phyloP scores from a whole-genome alignment of 1,284 basidiomycete genomes.

The Malassezia arunalokei region DNA sequence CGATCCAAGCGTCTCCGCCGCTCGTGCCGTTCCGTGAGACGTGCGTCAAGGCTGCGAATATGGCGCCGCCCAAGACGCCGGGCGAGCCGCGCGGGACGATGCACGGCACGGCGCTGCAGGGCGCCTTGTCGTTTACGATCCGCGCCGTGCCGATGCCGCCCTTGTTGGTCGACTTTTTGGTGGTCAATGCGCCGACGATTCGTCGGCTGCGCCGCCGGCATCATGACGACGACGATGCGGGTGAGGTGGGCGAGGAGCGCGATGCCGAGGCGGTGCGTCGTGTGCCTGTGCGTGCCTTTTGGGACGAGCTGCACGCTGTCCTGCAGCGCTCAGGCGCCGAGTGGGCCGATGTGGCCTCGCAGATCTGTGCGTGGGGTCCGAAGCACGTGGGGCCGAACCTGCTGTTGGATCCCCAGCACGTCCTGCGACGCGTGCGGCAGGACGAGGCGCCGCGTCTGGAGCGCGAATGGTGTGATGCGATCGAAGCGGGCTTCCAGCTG shows the following conservation, averaged over 20 bases:
- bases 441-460: constrained; percentile 4
- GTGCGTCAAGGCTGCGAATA: constrained; percentile 59
- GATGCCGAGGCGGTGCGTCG: constrained; percentile 20
- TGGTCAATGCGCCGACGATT: constrained; percentile 57
- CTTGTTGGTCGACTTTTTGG: constrained; percentile 60
- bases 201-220: constrained; percentile 25
- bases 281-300: constrained; percentile 57
- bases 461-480: constrained; percentile 41
- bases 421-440: constrained; percentile 7
- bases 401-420: constrained; percentile 56
- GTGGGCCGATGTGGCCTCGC: constrained; percentile 63
- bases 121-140: constrained; percentile 68
- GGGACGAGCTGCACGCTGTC: constrained; percentile 58
- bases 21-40: constrained; percentile 98
- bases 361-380: constrained; percentile 84
- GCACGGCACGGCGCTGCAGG: constrained; percentile 58
- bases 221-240: constrained; percentile 21
- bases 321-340: constrained; percentile 64
- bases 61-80: constrained; percentile 68
- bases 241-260: constrained; percentile 12
- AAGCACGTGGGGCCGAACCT: constrained; percentile 74
- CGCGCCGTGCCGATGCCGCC: constrained; percentile 69
- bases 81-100: constrained; percentile 68
- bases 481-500: constrained; percentile 90
- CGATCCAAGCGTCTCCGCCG: constrained; percentile 83